Conservation (phyloP, 495 filamentous ascomycete genomes). For the Symbiotaphrina buchneri region DNA sequence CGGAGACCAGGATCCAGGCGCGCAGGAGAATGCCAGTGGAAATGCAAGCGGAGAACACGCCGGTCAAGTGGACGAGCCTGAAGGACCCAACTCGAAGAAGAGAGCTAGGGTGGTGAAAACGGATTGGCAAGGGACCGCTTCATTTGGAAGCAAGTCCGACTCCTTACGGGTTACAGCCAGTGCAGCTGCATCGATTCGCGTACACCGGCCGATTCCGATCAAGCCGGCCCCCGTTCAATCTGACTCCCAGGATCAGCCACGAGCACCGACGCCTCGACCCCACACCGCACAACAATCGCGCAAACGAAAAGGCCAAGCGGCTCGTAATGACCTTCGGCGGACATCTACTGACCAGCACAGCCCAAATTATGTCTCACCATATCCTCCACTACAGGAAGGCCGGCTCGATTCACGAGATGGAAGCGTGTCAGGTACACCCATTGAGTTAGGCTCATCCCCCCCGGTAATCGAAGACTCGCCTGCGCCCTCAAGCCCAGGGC, state of each 20-base stretch:
- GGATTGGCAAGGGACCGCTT: constrained; percentile 39
- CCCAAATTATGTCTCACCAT: constrained; percentile 23
- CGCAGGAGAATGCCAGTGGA: neutral
- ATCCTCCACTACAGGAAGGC: too few relatives aligned
- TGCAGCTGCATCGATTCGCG: constrained; percentile 69
- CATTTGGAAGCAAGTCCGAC: constrained; percentile 46
- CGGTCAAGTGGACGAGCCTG: constrained; percentile 16
- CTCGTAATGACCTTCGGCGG: constrained; percentile 15
- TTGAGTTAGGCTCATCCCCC: constrained; percentile 56
- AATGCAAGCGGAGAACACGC: constrained; percentile 25
- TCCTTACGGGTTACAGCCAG: constrained; percentile 77
- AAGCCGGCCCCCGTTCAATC: constrained; percentile 23
- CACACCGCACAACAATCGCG: too few relatives aligned
- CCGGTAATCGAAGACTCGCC: constrained; percentile 39
- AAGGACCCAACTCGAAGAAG: constrained; percentile 39
- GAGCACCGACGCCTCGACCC: constrained; percentile 49
- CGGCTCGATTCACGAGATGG: constrained; percentile 18
- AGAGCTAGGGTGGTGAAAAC: constrained; percentile 50
- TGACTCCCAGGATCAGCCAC: constrained; percentile 51
- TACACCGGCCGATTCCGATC: constrained; percentile 50
- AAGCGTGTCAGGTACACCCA: constrained; percentile 29
- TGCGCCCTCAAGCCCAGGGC: constrained; percentile 45
- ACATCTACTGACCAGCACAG: constrained; percentile 16
- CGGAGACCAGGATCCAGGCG: constrained; percentile 13
- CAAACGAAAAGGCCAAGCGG: too few relatives aligned